Evolutionary conservation across 73 alveolate genomes (phyloP), one percentile per base, ranked within the genome.

Genomic region (Stentor coeruleus): DNA sequence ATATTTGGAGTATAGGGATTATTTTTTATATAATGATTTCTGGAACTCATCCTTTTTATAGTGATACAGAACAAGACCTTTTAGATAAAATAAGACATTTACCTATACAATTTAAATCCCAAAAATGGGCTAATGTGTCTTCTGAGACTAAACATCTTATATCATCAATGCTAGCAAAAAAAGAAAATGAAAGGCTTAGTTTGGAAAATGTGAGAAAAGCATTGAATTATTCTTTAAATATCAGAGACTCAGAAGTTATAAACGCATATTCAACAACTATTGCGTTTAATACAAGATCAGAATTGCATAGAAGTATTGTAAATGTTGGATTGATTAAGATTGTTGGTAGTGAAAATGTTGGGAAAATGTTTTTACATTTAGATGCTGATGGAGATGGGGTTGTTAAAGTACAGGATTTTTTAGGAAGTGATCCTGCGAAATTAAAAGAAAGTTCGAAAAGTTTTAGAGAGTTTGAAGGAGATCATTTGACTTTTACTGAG

Each of bases 1-100:
- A 85, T 57, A 81, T 85, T 4, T 85, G 91, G 91, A 60, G 88
- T 39, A 35, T 81, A 14, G 91, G 91, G 20, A 84, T 85, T 36
- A 33, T 82, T 4, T 11, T 59, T 28, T 82, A 66, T 59, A 35
- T 31, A 39, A 3, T 85, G 3, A 11, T 85, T 15, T 40, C 84
- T 3, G 91, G 91, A 39, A 58, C 58, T 6, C 74, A 76, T 60
- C 91, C 91, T 11, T 85, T 85, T 81, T 39, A 3, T 28, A 49
- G 85, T 26, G 3, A 58, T n/a, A 33, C 33, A 3, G 15, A 60
- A 38, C 14, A 82, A 33, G 85, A 85, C 33, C 84, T 85, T 3
- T 3, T 85, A 3, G 59, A 31, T 39, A 85, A 85, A 58, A 84
- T 85, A 26, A 84, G 83, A 59, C 40, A 39, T 42, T 85, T 33